Base-by-base conservation (phyloP, 75 land plant genomes). In the Cupressus sempervirens region DNA sequence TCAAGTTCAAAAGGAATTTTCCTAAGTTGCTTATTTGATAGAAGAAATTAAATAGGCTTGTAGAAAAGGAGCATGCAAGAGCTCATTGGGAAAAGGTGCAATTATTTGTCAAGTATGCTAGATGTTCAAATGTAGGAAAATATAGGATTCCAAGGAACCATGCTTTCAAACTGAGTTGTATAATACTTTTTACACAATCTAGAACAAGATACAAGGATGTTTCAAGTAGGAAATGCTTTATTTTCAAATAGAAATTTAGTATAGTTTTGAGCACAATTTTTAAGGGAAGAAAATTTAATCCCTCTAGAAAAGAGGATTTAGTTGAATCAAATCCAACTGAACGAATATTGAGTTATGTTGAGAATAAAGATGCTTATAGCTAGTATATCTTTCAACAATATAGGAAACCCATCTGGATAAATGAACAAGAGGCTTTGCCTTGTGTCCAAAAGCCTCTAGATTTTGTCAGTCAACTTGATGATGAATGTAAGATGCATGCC, bases 31-130 rank as follows among this genome's bases (percentile, higher is more conserved):
- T 77, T 41, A 43, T 14, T 77, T 48, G 10, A 77, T 48, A 77
- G 30, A 77, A 77, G 46, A 13, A 0, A 20, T 38, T 77, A 10
- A 77, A 77, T 26, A 77, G 48, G 46, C 80, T 77, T 77, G 80
- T 77, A 40, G 48, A 48, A 40, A 77, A 26, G 80, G 80, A 77
- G 46, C 80, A 48, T 77, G 80, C 80, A 77, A 77, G 80, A 77
- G 80, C 80, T 77, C 48, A 77, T 77, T 77, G 80, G 80, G 80
- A 48, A 77, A 77, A 77, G 80, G 80, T 77, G 43, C n/a, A n/a
- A 38, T 38, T 38, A 38, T 38, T 38, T 38, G 1, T 38, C 2
- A 38, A 38, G 40, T 38, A 38, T 38, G 40, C 40, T 2, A 38
- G 40, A 38, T 38, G 40, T 2, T 38, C 40, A 38, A 38, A 38